Percentiles rank a stretch among this genome's conserved stretches.
Evolutionary conservation across 2,329 filamentous ascomycete genomes (phyloP).

Genomic region (Fusarium dlaminii): DNA sequence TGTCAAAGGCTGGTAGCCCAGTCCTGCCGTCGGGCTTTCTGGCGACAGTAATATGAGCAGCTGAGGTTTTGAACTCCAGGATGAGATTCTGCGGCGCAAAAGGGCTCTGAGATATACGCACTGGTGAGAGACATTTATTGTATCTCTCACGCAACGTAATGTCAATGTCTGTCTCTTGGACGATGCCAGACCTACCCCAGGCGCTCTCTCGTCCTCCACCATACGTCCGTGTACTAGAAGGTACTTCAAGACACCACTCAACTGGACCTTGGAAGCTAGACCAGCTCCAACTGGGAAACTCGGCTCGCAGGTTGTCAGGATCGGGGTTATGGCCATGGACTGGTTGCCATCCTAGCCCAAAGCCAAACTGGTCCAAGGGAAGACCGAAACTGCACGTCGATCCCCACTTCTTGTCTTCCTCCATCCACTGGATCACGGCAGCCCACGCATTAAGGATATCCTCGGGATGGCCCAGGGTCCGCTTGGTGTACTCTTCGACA

Average conservation of each 20-base stretch:
- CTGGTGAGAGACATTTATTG: background rate
- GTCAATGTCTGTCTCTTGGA: background rate
- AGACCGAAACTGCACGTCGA: background rate
- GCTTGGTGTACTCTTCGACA: background rate
- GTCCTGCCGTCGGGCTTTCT: accelerated
- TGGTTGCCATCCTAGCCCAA: background rate
- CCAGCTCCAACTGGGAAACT: background rate
- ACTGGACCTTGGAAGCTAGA: background rate
- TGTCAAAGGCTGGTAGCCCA: background rate
- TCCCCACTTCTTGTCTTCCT: background rate
- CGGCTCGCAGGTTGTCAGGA: background rate
- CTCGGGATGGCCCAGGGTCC: background rate
- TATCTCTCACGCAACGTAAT: background rate
- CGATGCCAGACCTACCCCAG: background rate
- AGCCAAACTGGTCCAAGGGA: background rate
- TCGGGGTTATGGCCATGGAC: background rate
- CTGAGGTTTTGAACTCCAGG: background rate
- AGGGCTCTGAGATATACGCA: background rate
- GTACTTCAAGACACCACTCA: background rate
- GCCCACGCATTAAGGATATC: background rate
- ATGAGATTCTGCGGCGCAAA: accelerated
- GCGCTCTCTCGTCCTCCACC: background rate
- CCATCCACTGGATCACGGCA: background rate
- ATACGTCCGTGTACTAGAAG: background rate
- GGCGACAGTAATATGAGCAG: background rate